Percentiles rank a stretch among this genome's conserved stretches.
Conservation (phyloP, 352 stramenopile species). For the Pythium dissotocum region DNA sequence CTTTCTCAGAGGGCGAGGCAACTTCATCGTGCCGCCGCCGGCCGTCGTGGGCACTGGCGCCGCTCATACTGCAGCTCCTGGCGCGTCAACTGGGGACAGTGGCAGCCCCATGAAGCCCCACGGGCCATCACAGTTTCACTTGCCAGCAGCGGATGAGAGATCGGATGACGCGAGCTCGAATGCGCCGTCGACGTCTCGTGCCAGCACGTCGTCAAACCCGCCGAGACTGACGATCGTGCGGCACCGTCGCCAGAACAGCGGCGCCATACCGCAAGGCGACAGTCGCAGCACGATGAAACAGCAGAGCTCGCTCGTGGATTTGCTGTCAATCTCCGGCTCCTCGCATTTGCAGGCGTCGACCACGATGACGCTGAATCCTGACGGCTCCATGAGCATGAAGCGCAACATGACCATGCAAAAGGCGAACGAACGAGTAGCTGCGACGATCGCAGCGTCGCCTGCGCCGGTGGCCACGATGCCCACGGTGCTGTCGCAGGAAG, state of each 20-base stretch:
- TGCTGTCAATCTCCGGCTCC: constrained; percentile 30
- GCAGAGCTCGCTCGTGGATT: constrained; percentile 34
- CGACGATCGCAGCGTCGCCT: constrained; percentile 28
- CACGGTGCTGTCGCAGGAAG: constrained; percentile 20
- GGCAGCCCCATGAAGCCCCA: background rate
- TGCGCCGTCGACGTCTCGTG: background rate
- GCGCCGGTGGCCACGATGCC: background rate
- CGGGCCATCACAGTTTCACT: background rate
- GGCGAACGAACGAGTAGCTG: constrained; percentile 31
- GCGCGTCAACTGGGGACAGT: background rate
- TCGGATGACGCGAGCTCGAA: background rate
- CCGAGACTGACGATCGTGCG: constrained; percentile 27
- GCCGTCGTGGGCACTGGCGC: background rate
- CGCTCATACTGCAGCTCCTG: background rate
- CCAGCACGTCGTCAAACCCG: background rate
- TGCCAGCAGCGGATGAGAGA: background rate
- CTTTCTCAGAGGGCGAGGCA: constrained; percentile 65
- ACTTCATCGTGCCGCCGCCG: constrained; percentile 58
- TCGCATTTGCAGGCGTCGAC: constrained; percentile 1
- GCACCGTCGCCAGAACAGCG: constrained; percentile 27
- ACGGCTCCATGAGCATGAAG: constrained; percentile 27
- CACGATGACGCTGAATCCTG: constrained; percentile 16
- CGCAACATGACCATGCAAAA: constrained; percentile 32
- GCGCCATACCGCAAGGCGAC: background rate
- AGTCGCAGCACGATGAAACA: background rate